These are phyloP conservation scores for Suillus sp. DNA, from an alignment of 768 basidiomycete species.

Conservation along the genomic window DNA sequence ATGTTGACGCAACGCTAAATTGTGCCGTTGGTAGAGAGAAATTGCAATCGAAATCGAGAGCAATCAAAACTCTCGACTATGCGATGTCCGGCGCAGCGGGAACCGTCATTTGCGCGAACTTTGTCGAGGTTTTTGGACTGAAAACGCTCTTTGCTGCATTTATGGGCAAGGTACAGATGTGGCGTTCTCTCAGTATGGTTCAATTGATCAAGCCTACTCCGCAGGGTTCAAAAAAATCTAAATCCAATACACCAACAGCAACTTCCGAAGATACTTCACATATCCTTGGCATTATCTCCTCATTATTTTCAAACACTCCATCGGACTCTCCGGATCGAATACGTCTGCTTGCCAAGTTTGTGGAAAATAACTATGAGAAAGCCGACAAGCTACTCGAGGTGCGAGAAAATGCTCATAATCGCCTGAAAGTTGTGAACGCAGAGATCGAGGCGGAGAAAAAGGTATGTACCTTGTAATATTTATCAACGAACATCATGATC, in stretches of 20 bases:
- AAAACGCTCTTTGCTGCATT: slow-evolving; percentile 89
- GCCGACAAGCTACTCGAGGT: slow-evolving; percentile 91
- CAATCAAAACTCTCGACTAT: slow-evolving; percentile 90
- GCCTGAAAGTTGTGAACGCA: slow-evolving; percentile 61
- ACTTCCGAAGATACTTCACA: slow-evolving; percentile 86
- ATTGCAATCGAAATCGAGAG: slow-evolving; percentile 72
- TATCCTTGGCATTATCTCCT: slow-evolving; percentile 84
- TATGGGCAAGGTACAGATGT: slow-evolving; percentile 80
- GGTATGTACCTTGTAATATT: slow-evolving; percentile 38
- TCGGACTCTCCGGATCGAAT: slow-evolving; percentile 82
- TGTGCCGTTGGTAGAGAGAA: slow-evolving; percentile 61
- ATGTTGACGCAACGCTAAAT: slow-evolving; percentile 11
- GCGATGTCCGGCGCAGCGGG: slow-evolving; percentile 82
- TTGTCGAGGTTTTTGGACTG: slow-evolving; percentile 85
- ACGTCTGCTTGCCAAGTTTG: slow-evolving; percentile 89
- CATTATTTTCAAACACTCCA: slow-evolving; percentile 82
- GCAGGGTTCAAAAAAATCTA: slow-evolving; percentile 66
- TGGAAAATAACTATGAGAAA: slow-evolving; percentile 91
- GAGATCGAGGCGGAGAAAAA: slow-evolving; percentile 73
- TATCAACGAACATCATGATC: not conserved
- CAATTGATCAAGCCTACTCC: not conserved
- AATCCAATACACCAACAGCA: slow-evolving; percentile 44
- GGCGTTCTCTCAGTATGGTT: not conserved
- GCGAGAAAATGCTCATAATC: slow-evolving; percentile 64
- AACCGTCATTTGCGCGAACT: slow-evolving; percentile 71